A percentile compares a stretch with the other conserved stretches of the same genome.
phyloP scores from a whole-genome alignment of 140 eudicot genomes.

The Bidens hawaiensis region DNA sequence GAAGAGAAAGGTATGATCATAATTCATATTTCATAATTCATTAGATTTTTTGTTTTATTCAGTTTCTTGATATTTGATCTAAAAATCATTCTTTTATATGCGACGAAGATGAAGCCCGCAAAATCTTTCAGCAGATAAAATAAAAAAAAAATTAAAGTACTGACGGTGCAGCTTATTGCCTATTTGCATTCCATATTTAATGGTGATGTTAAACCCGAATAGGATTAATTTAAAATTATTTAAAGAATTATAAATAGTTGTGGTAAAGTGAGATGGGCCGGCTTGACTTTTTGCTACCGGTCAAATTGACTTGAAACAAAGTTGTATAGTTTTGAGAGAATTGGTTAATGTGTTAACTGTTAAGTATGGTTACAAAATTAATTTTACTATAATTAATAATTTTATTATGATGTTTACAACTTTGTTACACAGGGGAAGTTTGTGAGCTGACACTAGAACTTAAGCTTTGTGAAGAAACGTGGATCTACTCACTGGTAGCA shows the following conservation, averaged over 20 bases:
- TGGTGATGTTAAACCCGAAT: too few relatives aligned
- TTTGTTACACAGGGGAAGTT: too few relatives aligned
- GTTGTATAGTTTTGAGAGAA: neutral
- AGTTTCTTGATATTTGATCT: neutral
- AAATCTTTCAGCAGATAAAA: constrained; percentile 88
- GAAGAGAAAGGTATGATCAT: constrained; percentile 79
- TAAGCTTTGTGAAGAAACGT: too few relatives aligned
- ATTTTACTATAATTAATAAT: neutral
- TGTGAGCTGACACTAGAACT: too few relatives aligned
- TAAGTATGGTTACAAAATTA: neutral
- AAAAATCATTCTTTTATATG: neutral
- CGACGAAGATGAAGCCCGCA: constrained; percentile 85
- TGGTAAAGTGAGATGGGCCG: neutral
- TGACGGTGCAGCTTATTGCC: too few relatives aligned
- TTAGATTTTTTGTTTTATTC: neutral
- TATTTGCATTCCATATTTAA: too few relatives aligned
- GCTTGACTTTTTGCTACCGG: neutral
- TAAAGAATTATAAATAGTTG: neutral
- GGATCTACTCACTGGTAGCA: too few relatives aligned
- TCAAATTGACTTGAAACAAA: neutral
- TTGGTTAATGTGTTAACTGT: neutral
- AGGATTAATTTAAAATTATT: too few relatives aligned
- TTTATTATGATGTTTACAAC: neutral
- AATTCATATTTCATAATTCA: too few relatives aligned
- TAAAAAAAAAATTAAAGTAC: too few relatives aligned